Evolutionary conservation across 169 alveolate species (phyloP).

Genomic region (Eimeria praecox): DNA sequence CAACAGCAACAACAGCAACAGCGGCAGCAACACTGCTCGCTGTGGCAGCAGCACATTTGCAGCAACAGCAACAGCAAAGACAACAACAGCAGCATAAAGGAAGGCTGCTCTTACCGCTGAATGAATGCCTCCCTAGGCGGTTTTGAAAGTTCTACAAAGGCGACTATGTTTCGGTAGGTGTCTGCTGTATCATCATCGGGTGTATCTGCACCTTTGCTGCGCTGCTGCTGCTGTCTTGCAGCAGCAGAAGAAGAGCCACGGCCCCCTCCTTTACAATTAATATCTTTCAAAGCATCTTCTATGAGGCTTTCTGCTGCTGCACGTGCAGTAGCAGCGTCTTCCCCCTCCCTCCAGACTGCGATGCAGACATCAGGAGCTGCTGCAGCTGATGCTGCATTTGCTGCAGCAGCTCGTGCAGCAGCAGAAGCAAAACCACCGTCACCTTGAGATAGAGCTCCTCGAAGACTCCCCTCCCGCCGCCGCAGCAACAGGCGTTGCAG

Average conservation of each 20-base stretch:
- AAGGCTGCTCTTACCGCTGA: not conserved
- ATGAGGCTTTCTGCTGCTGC: constrained; percentile 66
- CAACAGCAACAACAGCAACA: not conserved
- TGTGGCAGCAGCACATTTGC: too few species aligned
- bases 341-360: constrained; percentile 75
- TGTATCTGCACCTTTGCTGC: not conserved
- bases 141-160: constrained; percentile 29
- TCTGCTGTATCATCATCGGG: constrained; percentile 18
- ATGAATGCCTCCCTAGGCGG: constrained; percentile 52
- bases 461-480: constrained; percentile 22
- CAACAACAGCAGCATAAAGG: not conserved
- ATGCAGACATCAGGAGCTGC: constrained; percentile 66
- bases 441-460: not conserved
- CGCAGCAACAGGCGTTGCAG: constrained; percentile 75
- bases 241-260: constrained; percentile 26
- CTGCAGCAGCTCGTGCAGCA: constrained; percentile 7
- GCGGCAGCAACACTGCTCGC: constrained; percentile 11
- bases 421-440: not conserved
- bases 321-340: constrained; percentile 43
- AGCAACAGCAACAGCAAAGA: not conserved
- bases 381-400: not conserved
- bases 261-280: not conserved
- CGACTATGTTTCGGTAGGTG: not conserved
- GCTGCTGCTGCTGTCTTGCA: constrained; percentile 57
- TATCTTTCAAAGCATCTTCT: constrained; percentile 48